phyloP scores from a whole-genome alignment of 2,329 filamentous ascomycete genomes.

The Macrophomina tecta region DNA sequence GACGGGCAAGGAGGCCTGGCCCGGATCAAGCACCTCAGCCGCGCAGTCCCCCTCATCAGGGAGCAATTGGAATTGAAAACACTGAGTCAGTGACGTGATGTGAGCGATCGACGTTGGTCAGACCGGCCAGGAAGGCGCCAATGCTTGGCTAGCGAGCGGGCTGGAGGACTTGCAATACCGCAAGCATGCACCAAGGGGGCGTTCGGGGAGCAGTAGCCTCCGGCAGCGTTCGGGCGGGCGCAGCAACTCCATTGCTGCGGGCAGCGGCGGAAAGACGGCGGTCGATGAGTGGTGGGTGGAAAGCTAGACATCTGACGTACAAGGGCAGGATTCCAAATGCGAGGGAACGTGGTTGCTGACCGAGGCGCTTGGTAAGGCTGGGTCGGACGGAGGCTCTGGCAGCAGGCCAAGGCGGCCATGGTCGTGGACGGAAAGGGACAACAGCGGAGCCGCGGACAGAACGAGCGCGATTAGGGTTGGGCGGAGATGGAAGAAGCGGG shows the following conservation, averaged over 20 bases:
- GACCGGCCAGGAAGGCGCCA: neutral
- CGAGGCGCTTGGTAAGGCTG: neutral
- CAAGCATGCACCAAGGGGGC: neutral
- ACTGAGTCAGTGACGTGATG: slow-evolving; percentile 2
- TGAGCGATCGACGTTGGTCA: neutral
- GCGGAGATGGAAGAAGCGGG: neutral
- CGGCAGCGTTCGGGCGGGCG: neutral
- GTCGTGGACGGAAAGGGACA: neutral
- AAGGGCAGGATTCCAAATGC: neutral
- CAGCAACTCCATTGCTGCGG: too few relatives aligned
- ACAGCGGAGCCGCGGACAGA: neutral
- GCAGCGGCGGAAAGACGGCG: neutral
- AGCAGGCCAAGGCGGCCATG: neutral
- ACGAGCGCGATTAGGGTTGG: neutral
- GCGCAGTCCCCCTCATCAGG: neutral
- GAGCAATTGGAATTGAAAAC: neutral
- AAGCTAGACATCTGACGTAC: neutral
- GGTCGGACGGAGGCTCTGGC: neutral
- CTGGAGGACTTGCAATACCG: neutral
- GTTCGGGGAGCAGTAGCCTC: neutral
- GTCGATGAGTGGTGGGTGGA: neutral
- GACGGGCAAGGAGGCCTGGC: neutral
- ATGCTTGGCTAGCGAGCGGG: neutral
- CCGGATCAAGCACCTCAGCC: too few relatives aligned
- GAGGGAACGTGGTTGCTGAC: neutral